Evolutionary conservation across 1,284 basidiomycete species (phyloP).

Genomic region (Marasmius oreades): DNA sequence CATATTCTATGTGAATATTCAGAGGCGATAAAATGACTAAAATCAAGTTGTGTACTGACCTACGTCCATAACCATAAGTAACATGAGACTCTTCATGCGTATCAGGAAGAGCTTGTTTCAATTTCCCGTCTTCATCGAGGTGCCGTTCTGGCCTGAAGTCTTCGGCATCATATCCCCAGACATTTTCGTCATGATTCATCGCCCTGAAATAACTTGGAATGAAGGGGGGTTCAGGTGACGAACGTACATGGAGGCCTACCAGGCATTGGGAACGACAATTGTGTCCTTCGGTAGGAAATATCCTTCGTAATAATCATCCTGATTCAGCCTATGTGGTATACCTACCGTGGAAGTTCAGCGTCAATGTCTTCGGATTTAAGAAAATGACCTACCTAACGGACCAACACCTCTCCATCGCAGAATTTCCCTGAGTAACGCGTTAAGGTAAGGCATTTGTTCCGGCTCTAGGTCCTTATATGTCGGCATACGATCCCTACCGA

Average conservation of each 20-base stretch:
- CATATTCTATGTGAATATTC: slow-evolving; percentile 15
- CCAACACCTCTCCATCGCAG: slow-evolving; percentile 14
- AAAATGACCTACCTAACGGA: slow-evolving; percentile 10
- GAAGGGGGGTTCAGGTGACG: not conserved
- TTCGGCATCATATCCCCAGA: slow-evolving; percentile 16
- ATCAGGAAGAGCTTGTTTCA: slow-evolving; percentile 8
- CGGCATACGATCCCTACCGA: slow-evolving; percentile 3
- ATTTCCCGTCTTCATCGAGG: slow-evolving; percentile 11
- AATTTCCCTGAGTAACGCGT: slow-evolving; percentile 9
- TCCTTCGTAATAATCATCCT: slow-evolving; percentile 18
- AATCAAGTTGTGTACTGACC: slow-evolving; percentile 8
- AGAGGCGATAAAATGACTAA: not conserved
- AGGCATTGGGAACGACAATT: slow-evolving; percentile 17
- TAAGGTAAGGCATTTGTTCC: slow-evolving; percentile 5
- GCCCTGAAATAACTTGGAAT: slow-evolving; percentile 10
- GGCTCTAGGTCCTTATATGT: not conserved
- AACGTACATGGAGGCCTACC: slow-evolving; percentile 7
- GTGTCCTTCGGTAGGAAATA: slow-evolving; percentile 16
- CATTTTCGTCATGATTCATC: slow-evolving; percentile 15
- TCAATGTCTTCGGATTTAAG: not conserved
- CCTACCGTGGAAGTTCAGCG: not conserved
- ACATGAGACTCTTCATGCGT: slow-evolving; percentile 18
- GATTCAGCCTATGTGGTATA: slow-evolving; percentile 9
- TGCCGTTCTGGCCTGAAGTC: slow-evolving; percentile 16
- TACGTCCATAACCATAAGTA: slow-evolving; percentile 17